These are phyloP conservation scores for Endotrypanum monterogeii DNA, from an alignment of 208 protist genomes.

Conservation along the genomic window DNA sequence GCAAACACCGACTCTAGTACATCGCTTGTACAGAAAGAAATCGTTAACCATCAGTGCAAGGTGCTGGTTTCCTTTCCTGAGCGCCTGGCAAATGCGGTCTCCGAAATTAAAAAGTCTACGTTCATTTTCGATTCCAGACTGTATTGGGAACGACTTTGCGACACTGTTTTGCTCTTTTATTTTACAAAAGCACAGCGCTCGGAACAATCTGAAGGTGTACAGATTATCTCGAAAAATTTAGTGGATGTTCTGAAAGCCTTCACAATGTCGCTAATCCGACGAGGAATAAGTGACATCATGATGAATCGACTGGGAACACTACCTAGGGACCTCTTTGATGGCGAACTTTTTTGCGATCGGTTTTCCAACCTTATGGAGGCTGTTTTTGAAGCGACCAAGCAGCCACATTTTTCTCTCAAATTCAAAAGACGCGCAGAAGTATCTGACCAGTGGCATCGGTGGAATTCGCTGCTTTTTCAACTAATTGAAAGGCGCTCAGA, in stretches of 20 bases:
- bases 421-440: background rate
- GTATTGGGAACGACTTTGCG: constrained; percentile 31
- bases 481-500: constrained; percentile 16
- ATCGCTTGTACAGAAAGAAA: constrained; percentile 3
- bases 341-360: constrained; percentile 4
- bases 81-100: constrained; percentile 22
- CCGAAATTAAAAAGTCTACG: background rate
- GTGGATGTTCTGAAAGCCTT: background rate
- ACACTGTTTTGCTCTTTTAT: constrained; percentile 24
- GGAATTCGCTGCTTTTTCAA: constrained; percentile 14
- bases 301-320: constrained; percentile 10
- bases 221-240: background rate
- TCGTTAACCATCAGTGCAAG: constrained; percentile 19
- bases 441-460: constrained; percentile 20
- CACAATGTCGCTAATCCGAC: constrained; percentile 6
- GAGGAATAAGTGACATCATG: constrained; percentile 12
- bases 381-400: constrained; percentile 10
- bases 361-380: constrained; percentile 12
- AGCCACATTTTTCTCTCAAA: constrained; percentile 13
- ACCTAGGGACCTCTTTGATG: constrained; percentile 18
- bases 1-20: background rate
- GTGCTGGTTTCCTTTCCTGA: constrained; percentile 36
- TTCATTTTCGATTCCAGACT: constrained; percentile 21
- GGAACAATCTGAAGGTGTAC: background rate
- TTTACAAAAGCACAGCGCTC: constrained; percentile 22